Base-by-base conservation (phyloP, 2,329 filamentous ascomycete genomes). In the Phialophora chinensis region DNA sequence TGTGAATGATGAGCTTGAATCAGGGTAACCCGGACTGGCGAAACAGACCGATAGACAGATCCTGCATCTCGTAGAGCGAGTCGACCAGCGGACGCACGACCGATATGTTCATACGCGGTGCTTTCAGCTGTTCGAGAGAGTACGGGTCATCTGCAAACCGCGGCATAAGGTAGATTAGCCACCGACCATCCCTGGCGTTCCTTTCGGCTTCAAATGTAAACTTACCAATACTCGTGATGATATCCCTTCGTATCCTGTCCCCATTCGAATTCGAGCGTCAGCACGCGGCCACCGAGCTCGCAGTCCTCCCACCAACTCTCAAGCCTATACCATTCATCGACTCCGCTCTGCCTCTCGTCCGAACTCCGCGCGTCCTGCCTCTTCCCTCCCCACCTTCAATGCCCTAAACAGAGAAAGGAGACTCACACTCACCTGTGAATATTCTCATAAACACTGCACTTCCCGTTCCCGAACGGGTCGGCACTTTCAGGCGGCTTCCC, bases 51-150 rank as follows among this genome's bases (percentile, higher is more conserved):
- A 93, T 88, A 1, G 91, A 94, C 47, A 93, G 88, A 79, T 95
- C 92, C 66, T 91, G 85, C 66, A 89, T 84, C 73, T 91, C 88
- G 75, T 92, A 95, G 8, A 94, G 85, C 75, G 91, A 90, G 75
- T 95, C 91, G n/a, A 95, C 91, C 29, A 95, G 80, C 0, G 92
- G 92, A 65, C 92, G 86, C 23, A 95, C 88, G 53, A 95, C 89
- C 1, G 90, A 85, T 59, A 91, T 86, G 75, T 95, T 95, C 83
- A 95, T 92, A 66, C 91, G 86, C 63, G 92, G 89, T 76, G 92
- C 90, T 73, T 89, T 87, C 69, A 96, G 81, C 80, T 95, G 91
- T 72, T 93, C 90, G 63, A 90, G 81, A 64, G 87, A 91, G 74
- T 88, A 88, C 27, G 86, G 86, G 75, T 88, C 86, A 76, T 88